Percentiles rank a stretch among this genome's conserved stretches.
Evolutionary conservation across 2,329 filamentous ascomycete genomes (phyloP).

Genomic region (Beauveria asiatica): DNA sequence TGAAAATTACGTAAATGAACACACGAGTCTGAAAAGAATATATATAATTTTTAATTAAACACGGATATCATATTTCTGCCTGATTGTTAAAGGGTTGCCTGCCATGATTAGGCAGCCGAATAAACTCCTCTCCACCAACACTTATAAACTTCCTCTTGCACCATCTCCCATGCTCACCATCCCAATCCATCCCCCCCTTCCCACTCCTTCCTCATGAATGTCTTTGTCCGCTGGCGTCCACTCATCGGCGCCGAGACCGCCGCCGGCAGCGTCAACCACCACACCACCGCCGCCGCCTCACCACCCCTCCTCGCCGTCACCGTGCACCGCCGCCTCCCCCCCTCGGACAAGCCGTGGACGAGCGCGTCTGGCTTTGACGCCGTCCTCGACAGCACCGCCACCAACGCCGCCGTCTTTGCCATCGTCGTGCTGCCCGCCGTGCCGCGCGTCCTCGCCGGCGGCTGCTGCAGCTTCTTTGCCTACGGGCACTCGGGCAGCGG

Average conservation of each 20-base stretch:
- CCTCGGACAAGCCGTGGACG: constrained; percentile 15
- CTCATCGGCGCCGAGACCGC: neutral
- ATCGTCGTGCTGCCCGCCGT: constrained; percentile 25
- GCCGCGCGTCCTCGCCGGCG: constrained; percentile 24
- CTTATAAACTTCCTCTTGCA: neutral
- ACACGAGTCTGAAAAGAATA: no score
- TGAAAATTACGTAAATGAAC: no score
- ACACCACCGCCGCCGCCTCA: neutral
- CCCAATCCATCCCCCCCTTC: neutral
- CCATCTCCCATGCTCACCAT: neutral
- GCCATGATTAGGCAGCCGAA: neutral
- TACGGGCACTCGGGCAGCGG: constrained; percentile 89
- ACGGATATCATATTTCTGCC: neutral
- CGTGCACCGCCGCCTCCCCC: neutral
- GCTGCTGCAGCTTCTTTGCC: constrained; percentile 57
- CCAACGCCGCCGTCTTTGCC: constrained; percentile 18
- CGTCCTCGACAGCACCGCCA: constrained; percentile 19
- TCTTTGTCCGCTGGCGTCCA: constrained; percentile 10
- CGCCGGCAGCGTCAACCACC: neutral
- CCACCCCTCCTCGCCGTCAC: neutral
- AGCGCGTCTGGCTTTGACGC: constrained; percentile 17
- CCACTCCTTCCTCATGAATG: neutral
- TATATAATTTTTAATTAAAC: no score
- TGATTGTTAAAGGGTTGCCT: neutral
- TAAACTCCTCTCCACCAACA: neutral